phyloP scores from a whole-genome alignment of 192 early-diverging fungal genomes.

The Phlyctochytrium bullatum region DNA sequence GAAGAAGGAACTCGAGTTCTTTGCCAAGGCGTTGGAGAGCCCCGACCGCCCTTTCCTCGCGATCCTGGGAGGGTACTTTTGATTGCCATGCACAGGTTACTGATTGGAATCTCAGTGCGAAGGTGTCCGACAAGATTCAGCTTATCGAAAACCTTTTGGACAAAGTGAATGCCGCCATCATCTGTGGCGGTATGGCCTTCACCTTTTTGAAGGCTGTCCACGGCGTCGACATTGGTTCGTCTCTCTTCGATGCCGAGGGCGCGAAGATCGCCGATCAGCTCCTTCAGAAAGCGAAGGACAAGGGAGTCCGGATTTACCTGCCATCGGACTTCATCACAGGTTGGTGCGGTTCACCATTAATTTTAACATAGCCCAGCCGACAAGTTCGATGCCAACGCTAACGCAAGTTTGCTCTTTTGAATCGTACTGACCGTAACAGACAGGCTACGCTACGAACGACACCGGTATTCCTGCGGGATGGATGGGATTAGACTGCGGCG shows the following conservation, averaged over 20 bases:
- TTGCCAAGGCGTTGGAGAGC: slow-evolving; percentile 92
- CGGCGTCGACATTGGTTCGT: slow-evolving; percentile 85
- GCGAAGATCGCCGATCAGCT: slow-evolving; percentile 77
- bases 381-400: slow-evolving; percentile 79
- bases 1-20: slow-evolving; percentile 99
- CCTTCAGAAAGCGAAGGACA: slow-evolving; percentile 85
- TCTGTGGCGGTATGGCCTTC: slow-evolving; percentile 95
- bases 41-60: slow-evolving; percentile 93
- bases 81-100: neutral
- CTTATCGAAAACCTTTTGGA: slow-evolving; percentile 97
- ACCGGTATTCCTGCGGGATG: slow-evolving; percentile 86
- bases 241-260: slow-evolving; percentile 87
- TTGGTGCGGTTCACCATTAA: neutral
- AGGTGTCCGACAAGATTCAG: slow-evolving; percentile 98
- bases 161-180: slow-evolving; percentile 67
- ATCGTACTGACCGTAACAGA: slow-evolving; percentile 25
- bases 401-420: slow-evolving; percentile 31
- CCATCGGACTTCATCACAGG: slow-evolving; percentile 82
- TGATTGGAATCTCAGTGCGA: slow-evolving; percentile 59
- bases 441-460: slow-evolving; percentile 79
- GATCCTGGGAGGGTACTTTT: slow-evolving; percentile 82
- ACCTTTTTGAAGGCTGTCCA: slow-evolving; percentile 94
- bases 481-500: slow-evolving; percentile 90
- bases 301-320: slow-evolving; percentile 85
- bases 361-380: slow-evolving; percentile 54